A percentile compares a stretch with the other conserved stretches of the same genome.
Conservation (phyloP, 2,329 filamentous ascomycete genomes). For the Albifimbria verrucaria region DNA sequence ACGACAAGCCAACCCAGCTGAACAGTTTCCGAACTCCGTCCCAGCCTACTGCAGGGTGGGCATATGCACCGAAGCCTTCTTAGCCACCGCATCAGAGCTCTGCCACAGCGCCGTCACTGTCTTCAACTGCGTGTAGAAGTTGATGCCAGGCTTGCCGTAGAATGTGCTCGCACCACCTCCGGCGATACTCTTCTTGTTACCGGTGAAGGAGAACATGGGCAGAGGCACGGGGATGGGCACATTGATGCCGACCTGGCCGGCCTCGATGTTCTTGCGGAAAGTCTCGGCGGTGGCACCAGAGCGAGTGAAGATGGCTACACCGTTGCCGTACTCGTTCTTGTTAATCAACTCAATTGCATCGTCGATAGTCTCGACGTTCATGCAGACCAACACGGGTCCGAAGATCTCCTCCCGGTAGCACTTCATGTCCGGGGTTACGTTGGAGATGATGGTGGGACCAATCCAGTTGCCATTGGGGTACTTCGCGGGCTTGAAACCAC, state of each 20-base stretch:
- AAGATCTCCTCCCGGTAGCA: slow-evolving; percentile 88
- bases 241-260: slow-evolving; percentile 83
- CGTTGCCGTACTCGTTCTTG: slow-evolving; percentile 83
- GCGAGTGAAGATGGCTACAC: slow-evolving; percentile 79
- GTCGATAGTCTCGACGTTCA: slow-evolving; percentile 74
- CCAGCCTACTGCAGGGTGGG: slow-evolving; percentile 48
- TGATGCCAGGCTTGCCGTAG: slow-evolving; percentile 87
- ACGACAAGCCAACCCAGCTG: too few species aligned
- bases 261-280: slow-evolving; percentile 79
- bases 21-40: too few species aligned
- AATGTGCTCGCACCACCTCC: slow-evolving; percentile 92
- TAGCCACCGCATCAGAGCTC: slow-evolving; percentile 76
- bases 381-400: slow-evolving; percentile 77
- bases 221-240: slow-evolving; percentile 73
- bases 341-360: slow-evolving; percentile 82
- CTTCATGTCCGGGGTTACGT: slow-evolving; percentile 76
- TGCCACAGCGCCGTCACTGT: slow-evolving; percentile 94
- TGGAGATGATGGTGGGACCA: slow-evolving; percentile 77
- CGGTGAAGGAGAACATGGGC: slow-evolving; percentile 70
- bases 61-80: slow-evolving; percentile 87
- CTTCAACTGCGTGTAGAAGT: slow-evolving; percentile 97
- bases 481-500: slow-evolving; percentile 70
- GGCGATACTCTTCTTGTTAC: slow-evolving; percentile 85
- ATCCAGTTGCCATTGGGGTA: slow-evolving; percentile 86
- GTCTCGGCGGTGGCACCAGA: slow-evolving; percentile 72